Conservation (phyloP, 306 rosid species). For the Phaseolus lunatus region DNA sequence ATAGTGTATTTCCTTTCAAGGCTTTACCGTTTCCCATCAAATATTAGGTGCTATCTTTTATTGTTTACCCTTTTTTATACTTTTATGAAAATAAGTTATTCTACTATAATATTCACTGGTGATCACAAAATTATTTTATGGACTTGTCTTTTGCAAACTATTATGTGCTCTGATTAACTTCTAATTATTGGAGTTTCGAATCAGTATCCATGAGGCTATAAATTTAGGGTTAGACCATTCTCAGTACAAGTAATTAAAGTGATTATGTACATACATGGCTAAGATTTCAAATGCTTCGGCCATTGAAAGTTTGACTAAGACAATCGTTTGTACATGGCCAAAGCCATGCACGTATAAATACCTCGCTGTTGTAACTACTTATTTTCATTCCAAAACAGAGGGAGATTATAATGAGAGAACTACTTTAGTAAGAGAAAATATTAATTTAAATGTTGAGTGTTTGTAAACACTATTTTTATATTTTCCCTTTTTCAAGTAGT, state of each 20-base stretch:
- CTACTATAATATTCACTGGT: neutral
- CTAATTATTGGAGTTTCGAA: neutral
- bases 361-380: too few species aligned
- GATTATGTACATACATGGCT: constrained; percentile 25
- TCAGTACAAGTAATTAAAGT: constrained; percentile 16
- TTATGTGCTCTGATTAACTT: constrained; percentile 19
- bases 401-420: too few species aligned
- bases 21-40: constrained; percentile 9
- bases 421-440: too few species aligned
- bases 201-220: neutral
- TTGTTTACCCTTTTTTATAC: neutral
- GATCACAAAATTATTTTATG: neutral
- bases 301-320: too few species aligned
- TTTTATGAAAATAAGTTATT: constrained; percentile 16
- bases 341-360: too few species aligned
- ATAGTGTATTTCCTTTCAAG: constrained; percentile 30
- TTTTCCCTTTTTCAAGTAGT: too few species aligned
- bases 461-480: too few species aligned
- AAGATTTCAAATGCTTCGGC: too few species aligned
- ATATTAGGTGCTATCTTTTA: constrained; percentile 24
- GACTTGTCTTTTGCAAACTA: constrained; percentile 14
- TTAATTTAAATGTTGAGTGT: too few species aligned
- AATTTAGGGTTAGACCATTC: neutral
- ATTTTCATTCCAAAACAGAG: too few species aligned
- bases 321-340: too few species aligned